Base-by-base conservation (phyloP, 2,329 filamentous ascomycete genomes). In the Aschersonia sp. region DNA sequence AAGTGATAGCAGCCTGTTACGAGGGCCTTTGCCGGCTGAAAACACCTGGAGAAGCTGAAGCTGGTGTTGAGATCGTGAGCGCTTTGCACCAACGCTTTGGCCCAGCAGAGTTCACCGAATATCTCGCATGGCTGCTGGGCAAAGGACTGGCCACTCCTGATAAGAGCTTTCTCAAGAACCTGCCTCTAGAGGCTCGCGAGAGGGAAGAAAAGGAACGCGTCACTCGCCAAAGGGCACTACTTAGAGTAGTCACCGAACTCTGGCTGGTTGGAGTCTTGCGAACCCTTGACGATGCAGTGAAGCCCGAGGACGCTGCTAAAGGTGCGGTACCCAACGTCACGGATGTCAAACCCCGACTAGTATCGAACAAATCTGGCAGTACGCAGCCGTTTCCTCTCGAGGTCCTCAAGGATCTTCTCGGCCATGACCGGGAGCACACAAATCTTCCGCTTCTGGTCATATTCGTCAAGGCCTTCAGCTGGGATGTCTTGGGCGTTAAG, bases 11-110 rank as follows among this genome's bases (percentile, higher is more conserved):
- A 29, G 91, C 91, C 51, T 94, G 88, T 69, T 95, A 91, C 63
- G 91, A 97, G 66, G 91, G 91, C 6, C 76, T 97, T 5, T 94
- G 85, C 69, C 89, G 84, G 64, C 78, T 97, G 59, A 96, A 96
- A 68, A 82, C 84, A 1, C 85, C 89, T 1, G 86, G 82, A n/a
- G 91, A 97, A 63, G 85, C 96, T 51, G 85, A 91, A 49, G 85
- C 89, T 31, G 89, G 87, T 6, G 85, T 95, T 35, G 91, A 97
- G 66, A 85, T 96, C 47, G 83, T 94, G 55, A 94, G 89, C 67
- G 89, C 89, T n/a, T 74, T 97, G 49, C 91, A 97, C 65, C 91
- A 96, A 65, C 83, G 91, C 46, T 97, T 97, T 60, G 91, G 91
- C 2, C 85, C 91, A 1, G 70, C 74, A 50, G 89, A 96, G 53